Evolutionary conservation across 2,329 filamentous ascomycete genomes (phyloP), one percentile per base, ranked within the genome.

Genomic region (Aspergillus thermomutatus): DNA sequence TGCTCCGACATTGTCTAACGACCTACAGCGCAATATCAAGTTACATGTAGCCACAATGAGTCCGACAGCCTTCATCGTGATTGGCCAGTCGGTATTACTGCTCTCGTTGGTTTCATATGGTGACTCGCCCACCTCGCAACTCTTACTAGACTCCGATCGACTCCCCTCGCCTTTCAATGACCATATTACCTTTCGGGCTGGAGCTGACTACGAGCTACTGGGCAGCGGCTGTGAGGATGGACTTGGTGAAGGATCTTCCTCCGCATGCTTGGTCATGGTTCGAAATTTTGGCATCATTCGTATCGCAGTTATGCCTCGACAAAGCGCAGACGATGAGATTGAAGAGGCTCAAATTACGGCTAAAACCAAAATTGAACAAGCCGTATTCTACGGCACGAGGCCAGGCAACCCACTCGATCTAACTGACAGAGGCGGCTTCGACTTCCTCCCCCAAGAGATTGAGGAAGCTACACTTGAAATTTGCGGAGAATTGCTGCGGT

Each of bases 291-390:
- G 85, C 11, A 70, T 86, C n/a, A 70, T 87, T 50, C 79, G 83
- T 52, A 71, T 86, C 41, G 75, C 76, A 51, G 77, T 78, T 14
- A 68, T 69, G n/a, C 68, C 71, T 57, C 67, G 61, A 41, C 60
- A 64, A 31, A 60, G 66, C 31, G 63, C 63, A 26, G 79, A 84
- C 17, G 78, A 88, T 26, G 86, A 71, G 8, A 65, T 71, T 48
- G 76, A 77, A 46, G 70, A 72, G 56, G 61, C 62, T 14, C 77
- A 77, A 62, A 84, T 96, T 17, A 92, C 90, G 1, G 89, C 91
- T 6, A 94, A 91, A 75, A 90, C 87, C 75, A 96, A 94, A 74
- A 82, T 99, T 43, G 91, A 97, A 69, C 92, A 99, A 75, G 92
- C 92, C 2, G 89, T 97, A 1, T 97, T 97, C 75, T 97, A 91